Base-by-base conservation (phyloP, 352 stramenopile species). In the Elongisporangium anandrum region DNA sequence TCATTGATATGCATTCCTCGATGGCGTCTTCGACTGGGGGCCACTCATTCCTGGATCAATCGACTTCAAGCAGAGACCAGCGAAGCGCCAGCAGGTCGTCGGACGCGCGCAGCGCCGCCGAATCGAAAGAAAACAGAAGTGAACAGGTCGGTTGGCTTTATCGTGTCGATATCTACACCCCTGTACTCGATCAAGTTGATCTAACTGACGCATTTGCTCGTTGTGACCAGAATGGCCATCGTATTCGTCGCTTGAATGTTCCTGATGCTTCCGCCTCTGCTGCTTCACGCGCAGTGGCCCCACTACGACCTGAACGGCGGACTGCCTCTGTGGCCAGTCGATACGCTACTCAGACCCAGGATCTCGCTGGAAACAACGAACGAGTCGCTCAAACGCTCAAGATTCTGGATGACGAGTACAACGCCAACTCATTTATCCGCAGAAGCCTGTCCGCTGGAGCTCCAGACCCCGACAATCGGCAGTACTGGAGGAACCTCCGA, bases 341-440 rank as follows among this genome's bases (percentile, higher is more conserved):
- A 22, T 20, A 62, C 63, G 21, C 50, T 79, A 74, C 63, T 13
- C 73, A 90, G 55, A 79, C 75, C 0, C 77, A 77, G 15, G 79
- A 88, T 22, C 79, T 92, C 13, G 66, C 67, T 3, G 59, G 70
- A 29, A 87, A 88, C 70, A 85, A 82, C 52, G 76, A 88, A 52
- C 70, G 69, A n/a, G 77, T 85, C 38, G 78, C 78, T 19, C 87
- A 88, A 58, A 90, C 88, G 60, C 75, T 90, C 39, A 85, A 81
- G 57, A 87, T 77, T 13, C 66, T 90, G 15, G 79, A 92, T 45
- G 78, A 75, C n/a, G 79, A 90, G 66, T 92, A 85, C 66, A 72
- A 84, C 51, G 79, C 78, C 21, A 88, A 80, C 47, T 74, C 71
- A 51, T 71, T 87, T 63, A 66, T 69, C 19, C 63, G 66, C 10